Percentiles rank a stretch among this genome's conserved stretches.
These are phyloP conservation scores for Berberis thunbergii DNA, from an alignment of 164 flowering plant genomes.

Conservation along the genomic window DNA sequence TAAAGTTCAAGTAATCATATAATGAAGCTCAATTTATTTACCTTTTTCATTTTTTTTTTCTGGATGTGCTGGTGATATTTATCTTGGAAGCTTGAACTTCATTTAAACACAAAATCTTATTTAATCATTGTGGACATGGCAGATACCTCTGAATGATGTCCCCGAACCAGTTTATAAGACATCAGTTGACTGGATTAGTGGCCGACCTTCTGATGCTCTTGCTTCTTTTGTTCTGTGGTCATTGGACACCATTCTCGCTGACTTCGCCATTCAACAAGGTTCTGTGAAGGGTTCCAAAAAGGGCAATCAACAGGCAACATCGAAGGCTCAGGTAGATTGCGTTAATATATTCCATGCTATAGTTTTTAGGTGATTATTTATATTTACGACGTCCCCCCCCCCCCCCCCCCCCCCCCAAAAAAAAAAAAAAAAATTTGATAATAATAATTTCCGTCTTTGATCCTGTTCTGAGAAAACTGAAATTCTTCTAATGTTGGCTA, in stretches of 20 bases:
- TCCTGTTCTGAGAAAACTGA: too few relatives aligned
- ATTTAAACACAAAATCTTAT: neutral
- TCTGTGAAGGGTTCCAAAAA: slow-evolving; percentile 66
- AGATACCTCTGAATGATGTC: slow-evolving; percentile 69
- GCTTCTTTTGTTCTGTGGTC: slow-evolving; percentile 61
- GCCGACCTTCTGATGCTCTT: slow-evolving; percentile 53
- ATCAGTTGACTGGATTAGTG: slow-evolving; percentile 78
- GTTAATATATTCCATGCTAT: neutral
- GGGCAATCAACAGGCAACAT: slow-evolving; percentile 42
- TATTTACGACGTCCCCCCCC: too few relatives aligned
- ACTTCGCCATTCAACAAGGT: slow-evolving; percentile 50
- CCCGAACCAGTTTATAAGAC: slow-evolving; percentile 75
- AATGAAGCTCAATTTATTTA: too few relatives aligned
- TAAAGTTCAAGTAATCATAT: too few relatives aligned
- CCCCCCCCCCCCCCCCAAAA: too few relatives aligned
- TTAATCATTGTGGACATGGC: slow-evolving; percentile 7
- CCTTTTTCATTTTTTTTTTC: too few relatives aligned
- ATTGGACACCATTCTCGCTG: slow-evolving; percentile 61
- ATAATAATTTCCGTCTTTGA: too few relatives aligned
- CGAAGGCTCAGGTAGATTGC: slow-evolving; percentile 71
- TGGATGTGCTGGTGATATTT: too few relatives aligned
- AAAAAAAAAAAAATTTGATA: too few relatives aligned
- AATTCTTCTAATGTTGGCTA: too few relatives aligned
- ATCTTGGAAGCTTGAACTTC: too few relatives aligned
- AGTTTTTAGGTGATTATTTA: too few relatives aligned